Evolutionary conservation across 2,329 filamentous ascomycete species (phyloP), one percentile per base, ranked within the genome.

Genomic region (Xylariaceae sp.): DNA sequence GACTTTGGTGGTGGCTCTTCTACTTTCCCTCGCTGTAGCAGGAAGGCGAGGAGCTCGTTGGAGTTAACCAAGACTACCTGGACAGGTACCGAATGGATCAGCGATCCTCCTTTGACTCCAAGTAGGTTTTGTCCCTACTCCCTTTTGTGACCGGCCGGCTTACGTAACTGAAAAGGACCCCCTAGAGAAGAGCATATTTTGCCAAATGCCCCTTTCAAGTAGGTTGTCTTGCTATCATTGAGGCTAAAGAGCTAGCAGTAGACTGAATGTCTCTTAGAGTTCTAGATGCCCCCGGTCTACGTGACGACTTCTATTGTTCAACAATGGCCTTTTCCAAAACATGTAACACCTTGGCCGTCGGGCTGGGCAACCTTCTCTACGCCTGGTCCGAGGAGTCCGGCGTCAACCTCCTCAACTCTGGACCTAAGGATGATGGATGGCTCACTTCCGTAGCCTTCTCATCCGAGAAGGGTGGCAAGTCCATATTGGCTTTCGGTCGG

Each of bases 261-360:
- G 2, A 47, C 29, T 42, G 3, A 42, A 20, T 37, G 22, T 5
- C 1, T 25, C 22, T 8, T 51, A 86, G 82, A 68, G 86, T 96
- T 6, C 75, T 98, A 5, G 89, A 96, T 67, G 92, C 92, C 7
- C 90, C 91, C 3, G 80, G 82, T 41, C 73, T 97, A n/a, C 82
- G 89, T 45, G 90, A 97, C 58, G 92, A 98, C 65, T 98, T 91
- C 64, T 98, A 98, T 64, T 96, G 90, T 67, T 93, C 91, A 0
- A 76, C 91, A 2, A 75, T 98, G 43, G 89, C 93, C 8, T 97
- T 95, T 64, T 95, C 86, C 0, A 66, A 77, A 33, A 86, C 80
- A 6, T 79, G 82, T 40, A 79, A 86, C 42, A 87, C 85, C 12
- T 76, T 98, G 14, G 92, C 89, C 16, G 88, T 97, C 16, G 92